Conservation (phyloP, 495 filamentous ascomycete genomes). For the Tuber borchii region DNA sequence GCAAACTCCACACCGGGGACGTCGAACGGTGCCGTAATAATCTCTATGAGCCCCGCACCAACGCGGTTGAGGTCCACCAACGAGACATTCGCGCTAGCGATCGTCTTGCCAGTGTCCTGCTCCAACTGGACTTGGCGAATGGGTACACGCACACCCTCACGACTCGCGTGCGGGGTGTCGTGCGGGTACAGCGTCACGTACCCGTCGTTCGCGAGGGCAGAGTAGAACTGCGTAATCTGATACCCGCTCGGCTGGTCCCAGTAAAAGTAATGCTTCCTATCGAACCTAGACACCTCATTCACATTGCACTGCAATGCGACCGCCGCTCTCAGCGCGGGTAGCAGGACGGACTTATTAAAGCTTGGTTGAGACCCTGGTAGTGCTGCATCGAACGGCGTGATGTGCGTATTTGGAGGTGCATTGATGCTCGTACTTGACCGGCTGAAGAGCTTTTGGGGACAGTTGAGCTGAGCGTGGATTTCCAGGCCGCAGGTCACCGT, state of each 20-base stretch:
- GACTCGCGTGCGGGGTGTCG: constrained; percentile 58
- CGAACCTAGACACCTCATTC: constrained; percentile 69
- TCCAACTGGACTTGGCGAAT: constrained; percentile 95
- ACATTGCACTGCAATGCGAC: constrained; percentile 75
- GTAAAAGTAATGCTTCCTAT: constrained; percentile 98
- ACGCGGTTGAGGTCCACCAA: constrained; percentile 93
- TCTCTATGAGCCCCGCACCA: constrained; percentile 83
- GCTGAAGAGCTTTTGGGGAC: constrained; percentile 76
- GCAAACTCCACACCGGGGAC: constrained; percentile 56
- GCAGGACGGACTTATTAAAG: constrained; percentile 74
- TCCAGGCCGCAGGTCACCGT: constrained; percentile 92
- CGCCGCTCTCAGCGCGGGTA: constrained; percentile 85
- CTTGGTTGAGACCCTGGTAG: constrained; percentile 78
- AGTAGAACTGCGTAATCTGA: constrained; percentile 93
- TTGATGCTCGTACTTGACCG: constrained; percentile 63
- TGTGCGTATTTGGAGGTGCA: constrained; percentile 71
- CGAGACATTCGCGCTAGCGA: constrained; percentile 62
- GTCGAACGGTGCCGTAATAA: constrained; percentile 70
- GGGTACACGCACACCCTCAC: constrained; percentile 59
- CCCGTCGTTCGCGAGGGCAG: constrained; percentile 78
- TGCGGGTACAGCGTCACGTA: constrained; percentile 60
- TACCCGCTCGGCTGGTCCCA: constrained; percentile 95
- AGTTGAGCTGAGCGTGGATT: constrained; percentile 94
- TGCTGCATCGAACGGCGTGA: constrained; percentile 81
- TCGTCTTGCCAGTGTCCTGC: constrained; percentile 94